Conservation (phyloP, 2,329 filamentous ascomycete genomes). For the Pseudogymnoascus sp. region DNA sequence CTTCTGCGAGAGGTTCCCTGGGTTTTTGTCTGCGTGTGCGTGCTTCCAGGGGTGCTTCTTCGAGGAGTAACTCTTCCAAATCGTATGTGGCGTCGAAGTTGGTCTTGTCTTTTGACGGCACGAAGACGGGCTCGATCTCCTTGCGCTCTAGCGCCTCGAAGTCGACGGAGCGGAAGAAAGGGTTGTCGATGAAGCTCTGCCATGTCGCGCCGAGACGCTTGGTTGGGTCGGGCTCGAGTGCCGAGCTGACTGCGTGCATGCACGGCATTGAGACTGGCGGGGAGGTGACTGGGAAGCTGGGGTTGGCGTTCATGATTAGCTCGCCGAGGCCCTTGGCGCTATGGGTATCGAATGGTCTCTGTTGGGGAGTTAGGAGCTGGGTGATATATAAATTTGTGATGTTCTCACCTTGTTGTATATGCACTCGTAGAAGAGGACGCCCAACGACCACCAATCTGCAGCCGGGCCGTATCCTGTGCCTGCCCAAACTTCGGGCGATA, state of each 20-base stretch:
- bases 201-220: constrained; percentile 79
- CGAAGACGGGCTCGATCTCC: constrained; percentile 82
- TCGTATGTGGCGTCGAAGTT: constrained; percentile 99
- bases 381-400: background rate
- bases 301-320: constrained; percentile 72
- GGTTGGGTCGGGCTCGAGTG: constrained; percentile 71
- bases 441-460: constrained; percentile 97
- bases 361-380: constrained; percentile 11
- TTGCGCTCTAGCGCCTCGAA: constrained; percentile 80
- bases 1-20: constrained; percentile 80
- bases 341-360: constrained; percentile 90
- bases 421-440: constrained; percentile 98
- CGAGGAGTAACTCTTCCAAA: constrained; percentile 82
- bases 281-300: constrained; percentile 85
- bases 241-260: constrained; percentile 76
- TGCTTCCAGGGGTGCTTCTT: constrained; percentile 91
- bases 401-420: constrained; percentile 87
- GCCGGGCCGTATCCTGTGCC: constrained; percentile 83
- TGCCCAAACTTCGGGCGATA: constrained; percentile 90
- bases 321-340: constrained; percentile 73
- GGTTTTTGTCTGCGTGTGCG: constrained; percentile 90
- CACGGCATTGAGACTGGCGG: constrained; percentile 85
- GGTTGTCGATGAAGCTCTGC: constrained; percentile 76
- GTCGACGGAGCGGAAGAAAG: constrained; percentile 81
- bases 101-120: constrained; percentile 92